Percentiles rank a stretch among this genome's conserved stretches.
phyloP scores from a whole-genome alignment of 225 moss, liverwort and hornwort species.

The Sphagnum contortum region DNA sequence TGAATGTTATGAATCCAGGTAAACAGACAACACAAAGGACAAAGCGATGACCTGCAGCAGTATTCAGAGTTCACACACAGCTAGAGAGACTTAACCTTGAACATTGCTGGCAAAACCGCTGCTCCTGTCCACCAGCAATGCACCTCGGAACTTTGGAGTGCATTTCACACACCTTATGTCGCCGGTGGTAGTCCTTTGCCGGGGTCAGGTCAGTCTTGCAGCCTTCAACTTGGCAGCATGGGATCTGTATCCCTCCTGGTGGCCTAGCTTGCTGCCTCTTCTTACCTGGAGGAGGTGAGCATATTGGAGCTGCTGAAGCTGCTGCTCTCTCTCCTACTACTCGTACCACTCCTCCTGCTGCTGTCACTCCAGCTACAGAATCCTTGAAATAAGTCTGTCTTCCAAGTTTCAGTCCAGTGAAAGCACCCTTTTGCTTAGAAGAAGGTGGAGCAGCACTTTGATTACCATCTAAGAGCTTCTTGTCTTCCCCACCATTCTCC shows the following conservation, averaged over 20 bases:
- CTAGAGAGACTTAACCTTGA: conserved; percentile 16
- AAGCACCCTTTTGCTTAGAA: conserved; percentile 21
- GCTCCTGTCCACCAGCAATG: conserved; percentile 58
- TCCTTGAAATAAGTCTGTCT: conserved; percentile 84
- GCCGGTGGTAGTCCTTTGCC: conserved; percentile 84
- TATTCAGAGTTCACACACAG: no score
- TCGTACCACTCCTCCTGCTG: background rate
- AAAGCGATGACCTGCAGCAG: no score
- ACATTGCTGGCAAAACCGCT: conserved; percentile 98
- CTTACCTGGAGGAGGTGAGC: conserved; percentile 39
- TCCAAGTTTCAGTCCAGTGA: conserved; percentile 75
- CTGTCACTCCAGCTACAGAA: conserved; percentile 20
- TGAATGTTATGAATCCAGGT: no score
- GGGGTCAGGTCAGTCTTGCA: conserved; percentile 83
- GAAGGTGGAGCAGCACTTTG: no score
- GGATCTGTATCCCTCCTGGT: conserved; percentile 43
- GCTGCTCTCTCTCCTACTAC: no score
- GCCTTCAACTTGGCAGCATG: conserved; percentile 85
- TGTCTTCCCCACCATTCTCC: conserved; percentile 19
- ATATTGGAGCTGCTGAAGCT: conserved; percentile 15
- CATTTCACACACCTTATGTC: conserved; percentile 91
- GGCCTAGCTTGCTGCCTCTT: conserved; percentile 80
- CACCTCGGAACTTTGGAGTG: conserved; percentile 84
- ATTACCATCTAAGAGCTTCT: conserved; percentile 10
- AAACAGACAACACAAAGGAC: no score